These are phyloP conservation scores for Thymus mandschuricus DNA, from an alignment of 257 asterid genomes.

Conservation along the genomic window DNA sequence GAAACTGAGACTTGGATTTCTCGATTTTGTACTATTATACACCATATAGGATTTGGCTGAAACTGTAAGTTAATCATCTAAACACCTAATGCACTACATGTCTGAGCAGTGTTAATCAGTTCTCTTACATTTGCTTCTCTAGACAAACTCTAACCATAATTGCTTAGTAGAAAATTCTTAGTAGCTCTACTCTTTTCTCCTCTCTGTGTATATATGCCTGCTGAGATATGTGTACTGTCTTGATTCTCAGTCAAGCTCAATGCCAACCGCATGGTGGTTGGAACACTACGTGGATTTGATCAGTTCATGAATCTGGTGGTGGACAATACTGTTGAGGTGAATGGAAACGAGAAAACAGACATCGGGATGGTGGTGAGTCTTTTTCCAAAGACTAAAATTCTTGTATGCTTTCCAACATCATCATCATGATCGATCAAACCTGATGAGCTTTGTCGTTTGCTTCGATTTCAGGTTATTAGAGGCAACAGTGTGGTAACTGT, in stretches of 20 bases:
- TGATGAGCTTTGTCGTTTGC: background rate
- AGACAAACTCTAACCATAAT: background rate
- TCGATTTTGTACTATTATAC: background rate
- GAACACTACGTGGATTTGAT: conserved; percentile 89
- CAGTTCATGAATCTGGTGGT: conserved; percentile 91
- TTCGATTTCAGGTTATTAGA: conserved; percentile 66
- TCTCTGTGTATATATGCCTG: background rate
- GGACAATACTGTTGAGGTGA: conserved; percentile 89
- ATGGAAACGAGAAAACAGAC: conserved; percentile 84
- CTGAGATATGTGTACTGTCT: background rate
- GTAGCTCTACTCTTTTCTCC: background rate
- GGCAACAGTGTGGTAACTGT: conserved; percentile 94
- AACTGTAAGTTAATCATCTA: background rate
- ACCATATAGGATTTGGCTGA: background rate
- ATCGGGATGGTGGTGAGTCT: conserved; percentile 96
- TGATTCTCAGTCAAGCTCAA: conserved; percentile 66
- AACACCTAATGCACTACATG: background rate
- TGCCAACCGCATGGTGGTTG: conserved; percentile 85
- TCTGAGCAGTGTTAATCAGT: background rate
- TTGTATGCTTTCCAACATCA: background rate
- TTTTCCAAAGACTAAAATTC: background rate
- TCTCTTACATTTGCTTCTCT: background rate
- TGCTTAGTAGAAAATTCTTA: background rate
- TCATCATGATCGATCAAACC: conserved; percentile 1
- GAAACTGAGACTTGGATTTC: too few relatives aligned